Percentiles rank a stretch among this genome's conserved stretches.
Evolutionary conservation across 257 asterid species (phyloP).

Genomic region (Eucommia ulmoides): DNA sequence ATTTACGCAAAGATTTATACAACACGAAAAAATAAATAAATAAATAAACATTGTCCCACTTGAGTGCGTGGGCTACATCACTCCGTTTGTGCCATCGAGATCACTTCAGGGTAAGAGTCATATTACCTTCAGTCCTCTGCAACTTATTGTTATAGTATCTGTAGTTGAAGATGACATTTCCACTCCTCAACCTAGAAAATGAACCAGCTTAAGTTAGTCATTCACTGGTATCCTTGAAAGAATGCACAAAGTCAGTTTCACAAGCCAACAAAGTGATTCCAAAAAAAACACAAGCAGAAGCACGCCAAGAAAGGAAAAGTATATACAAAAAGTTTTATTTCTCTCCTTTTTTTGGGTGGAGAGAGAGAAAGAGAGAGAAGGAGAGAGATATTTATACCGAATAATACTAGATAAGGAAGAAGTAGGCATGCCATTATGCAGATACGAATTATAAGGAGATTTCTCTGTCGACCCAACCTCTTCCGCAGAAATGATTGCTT

Average conservation of each 20-base stretch:
- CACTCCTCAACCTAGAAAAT: conserved; percentile 77
- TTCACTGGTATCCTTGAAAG: neutral
- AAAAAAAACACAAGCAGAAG: neutral
- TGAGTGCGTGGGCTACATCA: no score
- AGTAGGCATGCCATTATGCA: conserved; percentile 55
- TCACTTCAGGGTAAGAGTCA: conserved; percentile 8
- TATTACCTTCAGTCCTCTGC: conserved; percentile 94
- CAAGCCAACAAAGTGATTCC: neutral
- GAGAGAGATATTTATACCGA: conserved; percentile 28
- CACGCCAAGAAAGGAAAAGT: neutral
- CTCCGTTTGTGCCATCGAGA: no score
- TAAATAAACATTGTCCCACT: neutral
- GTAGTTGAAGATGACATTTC: conserved; percentile 94
- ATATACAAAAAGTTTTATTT: neutral
- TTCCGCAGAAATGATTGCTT: conserved; percentile 66
- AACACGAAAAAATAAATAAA: neutral
- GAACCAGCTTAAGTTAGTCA: conserved; percentile 13
- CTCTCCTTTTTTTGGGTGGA: conserved; percentile 1
- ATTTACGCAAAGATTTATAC: neutral
- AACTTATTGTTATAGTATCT: conserved; percentile 72
- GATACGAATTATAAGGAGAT: conserved; percentile 72
- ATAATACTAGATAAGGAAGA: conserved; percentile 60
- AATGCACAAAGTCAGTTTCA: neutral
- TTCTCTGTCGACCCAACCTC: conserved; percentile 72
- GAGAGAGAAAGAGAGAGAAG: conserved; percentile 1